Conservation (phyloP, 257 asterid genomes). For the Prunella vulgaris region DNA sequence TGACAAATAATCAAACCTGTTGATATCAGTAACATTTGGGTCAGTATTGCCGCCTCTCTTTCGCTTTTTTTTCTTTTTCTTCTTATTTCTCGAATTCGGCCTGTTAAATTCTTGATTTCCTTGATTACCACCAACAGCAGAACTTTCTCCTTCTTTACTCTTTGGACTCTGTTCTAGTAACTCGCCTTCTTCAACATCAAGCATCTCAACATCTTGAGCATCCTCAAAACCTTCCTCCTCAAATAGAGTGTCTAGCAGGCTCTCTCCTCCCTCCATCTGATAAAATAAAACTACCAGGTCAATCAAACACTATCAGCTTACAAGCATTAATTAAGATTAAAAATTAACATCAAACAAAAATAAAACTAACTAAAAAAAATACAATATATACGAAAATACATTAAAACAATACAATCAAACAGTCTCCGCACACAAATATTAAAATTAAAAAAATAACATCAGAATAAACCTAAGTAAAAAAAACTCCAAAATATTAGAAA, state of each 20-base stretch:
- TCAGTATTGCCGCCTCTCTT: conserved; percentile 41
- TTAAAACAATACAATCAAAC: not conserved
- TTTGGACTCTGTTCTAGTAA: conserved; percentile 39
- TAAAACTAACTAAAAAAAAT: not conserved
- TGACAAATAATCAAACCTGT: conserved; percentile 40
- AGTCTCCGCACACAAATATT: not conserved
- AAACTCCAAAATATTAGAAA: not conserved
- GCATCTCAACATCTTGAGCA: conserved; percentile 68
- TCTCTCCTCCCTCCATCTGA: conserved; percentile 57
- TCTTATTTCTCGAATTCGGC: conserved; percentile 36
- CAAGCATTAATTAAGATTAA: not conserved
- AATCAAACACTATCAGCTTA: conserved; percentile 14
- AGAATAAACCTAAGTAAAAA: not conserved
- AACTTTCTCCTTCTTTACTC: conserved; percentile 36
- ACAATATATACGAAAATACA: not conserved
- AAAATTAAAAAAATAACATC: not conserved
- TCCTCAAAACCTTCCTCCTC: conserved; percentile 51
- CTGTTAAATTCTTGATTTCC: conserved; percentile 31
- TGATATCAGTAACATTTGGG: conserved; percentile 47
- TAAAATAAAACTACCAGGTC: conserved; percentile 16
- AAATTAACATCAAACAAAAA: not conserved
- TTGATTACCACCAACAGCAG: conserved; percentile 31
- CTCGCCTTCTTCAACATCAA: conserved; percentile 85
- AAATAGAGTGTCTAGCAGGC: conserved; percentile 47
- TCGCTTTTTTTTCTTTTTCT: conserved; percentile 54